Base-by-base conservation (phyloP, 345 rosid species). In the Geranium rotundifolium region DNA sequence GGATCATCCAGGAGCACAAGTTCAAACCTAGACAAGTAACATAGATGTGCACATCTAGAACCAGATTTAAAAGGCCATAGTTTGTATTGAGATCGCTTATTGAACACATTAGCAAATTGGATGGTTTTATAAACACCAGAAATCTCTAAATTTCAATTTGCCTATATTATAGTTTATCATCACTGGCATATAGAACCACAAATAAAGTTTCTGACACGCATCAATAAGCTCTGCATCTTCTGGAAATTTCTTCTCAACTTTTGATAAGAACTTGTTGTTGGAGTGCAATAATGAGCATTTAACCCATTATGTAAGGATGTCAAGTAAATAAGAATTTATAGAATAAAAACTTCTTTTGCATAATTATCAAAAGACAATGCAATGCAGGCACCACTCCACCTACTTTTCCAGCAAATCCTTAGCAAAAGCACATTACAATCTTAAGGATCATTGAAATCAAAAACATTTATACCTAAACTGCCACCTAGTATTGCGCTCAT, bases 311-410 rank as follows among this genome's bases (percentile, higher is more conserved):
- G 37, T 20, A 54, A 6, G 63, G 49, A 29, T 61, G 62, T 3
- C 31, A 54, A 39, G 29, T 62, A 54, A 69, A 61, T 60, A 20
- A 59, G 29, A 65, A 39, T 66, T 65, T 54, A 29, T 37, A 50
- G 8, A 50, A 63, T 29, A n/a, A 67, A 19, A 17, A 69, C 54
- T 23, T 60, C 60, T 34, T 23, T 14, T 62, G 68, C 75, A 18
- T 73, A 91, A 96, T 73, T 84, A 70, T 89, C 71, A 66, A 75
- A 86, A 72, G 85, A 74, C 39, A 91, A 65, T 7, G 79, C 80
- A 60, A 95, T n/a, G 92, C 50, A 66, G n/a, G n/a, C 79, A 31
- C 98, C 98, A 63, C 98, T 91, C 96, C 98, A 87, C 98, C 98
- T 89, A 58, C 96, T 23, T 23, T 23, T 23, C 27, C 27, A 23